Evolutionary conservation across 371 early-diverging fungal genomes (phyloP).

Genomic region (Mucor lusitanicus): DNA sequence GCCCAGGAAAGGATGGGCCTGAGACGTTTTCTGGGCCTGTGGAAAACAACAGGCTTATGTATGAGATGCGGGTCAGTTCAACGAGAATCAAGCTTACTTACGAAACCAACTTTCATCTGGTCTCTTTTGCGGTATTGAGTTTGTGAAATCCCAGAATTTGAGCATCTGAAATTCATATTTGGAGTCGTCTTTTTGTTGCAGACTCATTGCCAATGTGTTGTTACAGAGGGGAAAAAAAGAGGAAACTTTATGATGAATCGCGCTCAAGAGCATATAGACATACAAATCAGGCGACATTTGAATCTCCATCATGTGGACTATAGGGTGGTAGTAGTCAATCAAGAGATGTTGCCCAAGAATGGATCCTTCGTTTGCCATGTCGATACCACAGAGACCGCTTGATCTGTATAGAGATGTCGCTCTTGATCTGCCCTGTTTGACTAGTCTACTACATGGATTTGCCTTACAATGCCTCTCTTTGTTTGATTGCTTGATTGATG

Average conservation of each 20-base stretch:
- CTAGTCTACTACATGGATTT: no score
- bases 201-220: neutral
- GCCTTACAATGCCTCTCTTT: neutral
- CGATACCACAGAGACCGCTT: no score
- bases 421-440: no score
- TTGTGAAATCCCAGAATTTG: constrained; percentile 21
- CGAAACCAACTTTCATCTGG: constrained; percentile 22
- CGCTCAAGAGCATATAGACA: no score
- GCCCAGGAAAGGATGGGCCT: constrained; percentile 4
- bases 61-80: neutral
- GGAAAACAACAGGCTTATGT: neutral
- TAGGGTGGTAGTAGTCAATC: no score
- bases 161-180: constrained; percentile 21
- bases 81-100: neutral
- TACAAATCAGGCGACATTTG: no score
- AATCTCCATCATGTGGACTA: no score
- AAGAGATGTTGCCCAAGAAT: no score
- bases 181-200: neutral
- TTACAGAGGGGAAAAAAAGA: neutral
- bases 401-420: no score
- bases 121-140: neutral
- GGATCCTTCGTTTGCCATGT: no score
- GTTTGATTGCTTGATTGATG: neutral
- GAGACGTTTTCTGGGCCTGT: constrained; percentile 1
- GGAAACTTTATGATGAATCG: no score